Evolutionary conservation across 805 yeast genomes (phyloP).

Genomic region (Saccharomycopsis malanga): DNA sequence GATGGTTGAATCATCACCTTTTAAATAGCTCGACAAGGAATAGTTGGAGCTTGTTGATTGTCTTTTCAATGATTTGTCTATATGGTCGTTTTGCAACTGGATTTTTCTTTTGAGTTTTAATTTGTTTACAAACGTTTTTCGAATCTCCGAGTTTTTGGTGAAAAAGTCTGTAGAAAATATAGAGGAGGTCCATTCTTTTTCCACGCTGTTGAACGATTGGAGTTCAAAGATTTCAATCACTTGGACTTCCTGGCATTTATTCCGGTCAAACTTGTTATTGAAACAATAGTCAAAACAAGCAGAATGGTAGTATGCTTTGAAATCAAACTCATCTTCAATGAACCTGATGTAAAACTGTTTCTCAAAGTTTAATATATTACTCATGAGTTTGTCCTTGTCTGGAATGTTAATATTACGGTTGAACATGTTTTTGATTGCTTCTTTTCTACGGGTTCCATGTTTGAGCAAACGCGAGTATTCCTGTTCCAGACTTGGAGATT

Average conservation of each 20-base stretch:
- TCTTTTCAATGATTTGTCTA: not conserved
- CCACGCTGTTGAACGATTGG: slow-evolving; percentile 42
- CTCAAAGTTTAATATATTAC: slow-evolving; percentile 7
- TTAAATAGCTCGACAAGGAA: slow-evolving; percentile 4
- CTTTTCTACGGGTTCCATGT: not conserved
- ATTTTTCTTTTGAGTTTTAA: slow-evolving; percentile 12
- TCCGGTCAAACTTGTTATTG: slow-evolving; percentile 41
- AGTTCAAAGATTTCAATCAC: slow-evolving; percentile 64
- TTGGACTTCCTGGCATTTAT: slow-evolving; percentile 40
- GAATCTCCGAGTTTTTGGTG: slow-evolving; percentile 16
- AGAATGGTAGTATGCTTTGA: slow-evolving; percentile 5
- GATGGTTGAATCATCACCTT: not conserved
- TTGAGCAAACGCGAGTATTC: not conserved
- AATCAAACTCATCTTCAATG: slow-evolving; percentile 13
- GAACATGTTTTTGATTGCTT: slow-evolving; percentile 2
- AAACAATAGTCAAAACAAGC: slow-evolving; percentile 29
- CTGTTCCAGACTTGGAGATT: no score
- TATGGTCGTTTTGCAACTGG: slow-evolving; percentile 11
- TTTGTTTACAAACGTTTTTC: slow-evolving; percentile 9
- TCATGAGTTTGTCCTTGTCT: slow-evolving; percentile 11
- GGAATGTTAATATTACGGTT: slow-evolving; percentile 5
- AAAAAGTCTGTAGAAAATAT: slow-evolving; percentile 19
- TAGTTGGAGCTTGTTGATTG: slow-evolving; percentile 1
- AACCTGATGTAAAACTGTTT: slow-evolving; percentile 3
- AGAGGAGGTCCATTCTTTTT: slow-evolving; percentile 49